Evolutionary conservation across 805 yeast species (phyloP).

Genomic region (Wickerhamomyces kurtzmanii): DNA sequence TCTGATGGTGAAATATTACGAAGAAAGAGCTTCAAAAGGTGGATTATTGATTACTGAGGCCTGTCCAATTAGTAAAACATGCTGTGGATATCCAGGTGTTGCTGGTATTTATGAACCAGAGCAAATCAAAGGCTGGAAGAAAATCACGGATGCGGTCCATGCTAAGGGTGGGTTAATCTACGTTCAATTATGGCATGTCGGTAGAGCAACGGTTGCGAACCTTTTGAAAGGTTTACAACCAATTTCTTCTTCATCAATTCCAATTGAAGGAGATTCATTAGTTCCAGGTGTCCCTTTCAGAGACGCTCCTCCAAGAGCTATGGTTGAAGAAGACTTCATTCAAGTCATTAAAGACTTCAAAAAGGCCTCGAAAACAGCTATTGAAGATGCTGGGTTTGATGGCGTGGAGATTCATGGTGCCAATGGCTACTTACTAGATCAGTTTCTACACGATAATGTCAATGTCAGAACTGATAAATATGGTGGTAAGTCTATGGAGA

Average conservation of each 20-base stretch:
- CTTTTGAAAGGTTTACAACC: conserved; percentile 16
- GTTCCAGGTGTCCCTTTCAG: conserved; percentile 12
- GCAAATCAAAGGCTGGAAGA: conserved; percentile 26
- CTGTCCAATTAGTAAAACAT: conserved; percentile 22
- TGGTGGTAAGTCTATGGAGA: conserved; percentile 27
- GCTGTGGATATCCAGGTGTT: conserved; percentile 12
- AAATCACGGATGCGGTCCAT: conserved; percentile 35
- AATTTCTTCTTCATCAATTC: conserved; percentile 13
- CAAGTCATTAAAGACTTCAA: conserved; percentile 21
- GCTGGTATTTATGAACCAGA: conserved; percentile 22
- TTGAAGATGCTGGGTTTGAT: conserved; percentile 17
- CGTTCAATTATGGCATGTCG: conserved; percentile 36
- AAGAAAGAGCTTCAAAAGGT: conserved; percentile 34
- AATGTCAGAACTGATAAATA: conserved; percentile 25
- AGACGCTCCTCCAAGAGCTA: conserved; percentile 11
- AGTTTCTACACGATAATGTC: conserved; percentile 29
- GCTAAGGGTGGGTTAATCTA: conserved; percentile 25
- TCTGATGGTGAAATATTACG: conserved; percentile 31
- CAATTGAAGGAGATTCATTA: conserved; percentile 1
- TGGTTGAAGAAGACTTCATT: conserved; percentile 11
- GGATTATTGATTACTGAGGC: conserved; percentile 40
- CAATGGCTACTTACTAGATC: conserved; percentile 38
- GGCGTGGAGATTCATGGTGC: conserved; percentile 47
- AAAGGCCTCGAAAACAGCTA: conserved; percentile 19
- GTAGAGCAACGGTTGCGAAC: conserved; percentile 26